Evolutionary conservation across 176 grass and related monocot genomes (phyloP), one percentile per base, ranked within the genome.

Genomic region (Canna indica): DNA sequence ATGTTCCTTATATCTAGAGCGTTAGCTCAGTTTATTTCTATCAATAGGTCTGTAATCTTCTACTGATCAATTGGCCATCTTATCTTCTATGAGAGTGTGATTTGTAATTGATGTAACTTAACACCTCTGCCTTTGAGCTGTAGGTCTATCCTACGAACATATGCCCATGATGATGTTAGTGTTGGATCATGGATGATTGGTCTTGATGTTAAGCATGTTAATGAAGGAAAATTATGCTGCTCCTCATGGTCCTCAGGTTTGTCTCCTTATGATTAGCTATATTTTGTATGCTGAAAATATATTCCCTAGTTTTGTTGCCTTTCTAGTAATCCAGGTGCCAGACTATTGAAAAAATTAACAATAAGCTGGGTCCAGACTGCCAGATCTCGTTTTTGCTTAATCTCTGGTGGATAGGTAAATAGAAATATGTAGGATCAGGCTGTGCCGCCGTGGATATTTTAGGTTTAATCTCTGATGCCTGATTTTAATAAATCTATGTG

Each of bases 131-230:
- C 47, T 72, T 73, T 57, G 6, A 27, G 34, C 78, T 17, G 59
- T 79, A 99, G 94, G 76, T 83, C 75, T 73, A 58, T 87, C 84
- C 89, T 99, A 66, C 82, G 86, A 42, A 84, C 84, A 67, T 99
- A 93, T 78, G 94, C 94, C n/a, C 94, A 90, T 76, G 90, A 99
- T 88, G 94, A 99, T 88, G 84, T 99, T 79, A 99, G 90, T 57
- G 64, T 99, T 45, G 94, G 94, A 67, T 99, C 94, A 16, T 93
- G 94, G 94, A 88, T 99, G 80, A 82, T 99, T 82, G 90, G 90
- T 33, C 89, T 99, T 78, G 86, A 84, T 68, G 86, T 93, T 65
- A 93, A 93, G 66, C 86, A 99, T 82, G 86, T 93, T 73, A 90
- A 99, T 76, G 90, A 99, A 82, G 82, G 86, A 80, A 99, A 88